Evolutionary conservation across 2,329 filamentous ascomycete genomes (phyloP).

Genomic region (Microsporum audouinii): DNA sequence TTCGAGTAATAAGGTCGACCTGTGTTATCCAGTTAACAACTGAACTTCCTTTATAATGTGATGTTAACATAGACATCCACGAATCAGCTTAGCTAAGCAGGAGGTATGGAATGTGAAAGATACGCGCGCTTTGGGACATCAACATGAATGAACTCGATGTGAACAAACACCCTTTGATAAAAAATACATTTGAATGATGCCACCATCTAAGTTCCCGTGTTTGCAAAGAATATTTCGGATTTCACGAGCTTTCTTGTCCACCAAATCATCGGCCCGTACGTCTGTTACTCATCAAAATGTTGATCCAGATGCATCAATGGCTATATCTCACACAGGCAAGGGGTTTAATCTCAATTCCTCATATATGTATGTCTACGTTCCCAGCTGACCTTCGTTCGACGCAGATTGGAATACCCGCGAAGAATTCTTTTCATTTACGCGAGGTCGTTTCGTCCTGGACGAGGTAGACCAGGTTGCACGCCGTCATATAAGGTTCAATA

Average conservation of each 20-base stretch:
- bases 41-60: too few relatives aligned
- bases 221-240: neutral
- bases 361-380: neutral
- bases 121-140: too few relatives aligned
- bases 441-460: constrained; percentile 7
- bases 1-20: too few relatives aligned
- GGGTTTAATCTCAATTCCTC: neutral
- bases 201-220: too few relatives aligned
- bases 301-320: neutral
- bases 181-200: too few relatives aligned
- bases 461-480: constrained; percentile 5
- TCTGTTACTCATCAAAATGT: neutral
- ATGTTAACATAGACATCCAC: too few relatives aligned
- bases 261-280: neutral
- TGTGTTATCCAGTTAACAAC: too few relatives aligned
- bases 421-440: constrained; percentile 8
- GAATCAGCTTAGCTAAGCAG: too few relatives aligned
- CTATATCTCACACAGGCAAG: neutral
- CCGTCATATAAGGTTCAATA: constrained; percentile 21
- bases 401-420: neutral
- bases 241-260: neutral
- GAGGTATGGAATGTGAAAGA: too few relatives aligned
- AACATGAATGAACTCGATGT: too few relatives aligned
- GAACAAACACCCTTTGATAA: too few relatives aligned
- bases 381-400: neutral